Percentiles rank a stretch among this genome's conserved stretches.
phyloP scores from a whole-genome alignment of 2,329 filamentous ascomycete species.

The Celoporthe dispersa region DNA sequence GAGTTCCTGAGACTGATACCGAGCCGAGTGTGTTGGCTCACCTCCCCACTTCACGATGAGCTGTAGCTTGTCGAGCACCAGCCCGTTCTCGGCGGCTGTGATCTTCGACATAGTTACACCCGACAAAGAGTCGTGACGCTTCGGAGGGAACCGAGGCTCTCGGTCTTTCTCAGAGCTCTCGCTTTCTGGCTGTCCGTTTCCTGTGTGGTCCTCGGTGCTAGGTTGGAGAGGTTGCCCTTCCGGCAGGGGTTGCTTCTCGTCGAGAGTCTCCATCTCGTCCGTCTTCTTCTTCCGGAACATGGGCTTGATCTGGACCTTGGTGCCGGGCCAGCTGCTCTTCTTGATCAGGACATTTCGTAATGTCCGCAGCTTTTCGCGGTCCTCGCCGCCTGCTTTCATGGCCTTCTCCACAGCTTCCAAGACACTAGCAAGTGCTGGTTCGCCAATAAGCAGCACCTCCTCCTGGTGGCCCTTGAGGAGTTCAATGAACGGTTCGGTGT shows the following conservation, averaged over 20 bases:
- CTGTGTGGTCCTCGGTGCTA: not conserved
- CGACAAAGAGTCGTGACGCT: constrained; percentile 81
- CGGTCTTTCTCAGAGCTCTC: constrained; percentile 29
- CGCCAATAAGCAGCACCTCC: constrained; percentile 91
- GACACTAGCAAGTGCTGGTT: constrained; percentile 86
- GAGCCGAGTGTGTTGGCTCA: constrained; percentile 94
- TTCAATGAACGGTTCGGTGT: constrained; percentile 94
- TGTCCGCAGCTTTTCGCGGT: constrained; percentile 81
- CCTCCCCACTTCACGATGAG: constrained; percentile 99
- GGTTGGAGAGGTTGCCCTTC: constrained; percentile 24
- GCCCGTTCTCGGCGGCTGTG: constrained; percentile 88
- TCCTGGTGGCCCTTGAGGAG: constrained; percentile 94
- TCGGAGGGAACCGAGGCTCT: constrained; percentile 52
- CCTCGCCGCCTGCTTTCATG: constrained; percentile 78
- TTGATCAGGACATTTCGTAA: constrained; percentile 87
- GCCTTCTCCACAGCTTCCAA: constrained; percentile 85
- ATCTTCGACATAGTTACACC: constrained; percentile 92
- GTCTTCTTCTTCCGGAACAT: constrained; percentile 93
- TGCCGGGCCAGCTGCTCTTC: constrained; percentile 92
- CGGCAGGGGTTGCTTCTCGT: constrained; percentile 39
- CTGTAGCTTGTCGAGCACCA: constrained; percentile 94
- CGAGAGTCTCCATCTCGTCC: constrained; percentile 53
- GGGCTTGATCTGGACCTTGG: constrained; percentile 98
- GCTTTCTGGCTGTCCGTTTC: constrained; percentile 12
- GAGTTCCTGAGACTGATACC: constrained; percentile 94